Conservation (phyloP, 2,329 filamentous ascomycete species). For the Botrytis medusae region DNA sequence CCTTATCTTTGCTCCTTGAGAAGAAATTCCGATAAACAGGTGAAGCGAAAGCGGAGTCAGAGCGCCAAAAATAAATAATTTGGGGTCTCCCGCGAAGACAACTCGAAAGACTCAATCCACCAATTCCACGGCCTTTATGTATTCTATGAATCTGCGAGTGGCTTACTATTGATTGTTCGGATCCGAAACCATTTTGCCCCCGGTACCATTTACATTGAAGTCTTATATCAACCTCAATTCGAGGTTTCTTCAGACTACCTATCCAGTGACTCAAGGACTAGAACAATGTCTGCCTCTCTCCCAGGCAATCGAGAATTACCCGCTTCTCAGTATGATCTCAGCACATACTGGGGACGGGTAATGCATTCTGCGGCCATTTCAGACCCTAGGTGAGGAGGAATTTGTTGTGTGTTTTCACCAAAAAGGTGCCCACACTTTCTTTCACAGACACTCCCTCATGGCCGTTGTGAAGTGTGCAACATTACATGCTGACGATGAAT, state of each 20-base stretch:
- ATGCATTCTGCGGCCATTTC: conserved; percentile 84
- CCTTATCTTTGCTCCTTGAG: conserved; percentile 5
- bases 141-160: neutral
- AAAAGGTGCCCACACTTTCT: conserved; percentile 32
- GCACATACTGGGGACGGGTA: conserved; percentile 93
- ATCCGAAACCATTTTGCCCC: conserved; percentile 9
- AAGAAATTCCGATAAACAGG: neutral
- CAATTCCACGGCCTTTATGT: neutral
- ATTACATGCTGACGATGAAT: conserved; percentile 28
- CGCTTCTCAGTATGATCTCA: conserved; percentile 86
- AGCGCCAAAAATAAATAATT: conserved; percentile 17
- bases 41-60: conserved; percentile 18
- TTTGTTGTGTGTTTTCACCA: conserved; percentile 29
- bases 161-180: conserved; percentile 5
- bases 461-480: conserved; percentile 11
- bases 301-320: conserved; percentile 78
- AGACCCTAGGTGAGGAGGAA: conserved; percentile 80
- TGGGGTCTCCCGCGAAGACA: neutral
- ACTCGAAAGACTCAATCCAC: neutral
- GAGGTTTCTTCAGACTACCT: neutral
- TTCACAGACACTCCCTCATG: conserved; percentile 10
- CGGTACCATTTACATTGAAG: neutral
- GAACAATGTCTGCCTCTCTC: conserved; percentile 62
- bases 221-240: conserved; percentile 10
- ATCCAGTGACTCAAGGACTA: neutral